Evolutionary conservation across 257 asterid genomes (phyloP), one percentile per base, ranked within the genome.

Genomic region (Rhazya stricta): DNA sequence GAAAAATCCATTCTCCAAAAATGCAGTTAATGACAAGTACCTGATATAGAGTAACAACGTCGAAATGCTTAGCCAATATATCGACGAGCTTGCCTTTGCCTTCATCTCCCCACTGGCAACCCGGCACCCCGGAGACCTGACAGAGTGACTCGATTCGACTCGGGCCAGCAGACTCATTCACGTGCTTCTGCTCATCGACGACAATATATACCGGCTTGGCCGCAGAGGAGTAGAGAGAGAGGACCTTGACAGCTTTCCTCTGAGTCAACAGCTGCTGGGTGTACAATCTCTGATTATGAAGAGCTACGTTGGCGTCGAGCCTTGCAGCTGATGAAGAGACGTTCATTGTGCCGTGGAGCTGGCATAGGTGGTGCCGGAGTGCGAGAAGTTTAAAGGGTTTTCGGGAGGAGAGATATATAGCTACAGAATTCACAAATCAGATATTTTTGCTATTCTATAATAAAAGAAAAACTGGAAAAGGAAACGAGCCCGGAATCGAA

Each of bases 81-180:
- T 95, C 98, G 7, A 95, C 97, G 67, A 92, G 97, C 81, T 95
- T 95, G 32, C 99, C 98, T 79, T 95, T 95, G n/a, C 98, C 98
- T 82, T 95, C 99, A 82, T 95, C 99, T 15, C 99, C 99, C 99
- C 98, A 95, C 80, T 95, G 99, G 69, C 91, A 87, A 37, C 99
- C 98, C 43, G 92, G 85, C 51, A 92, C 98, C 53, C 97, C 99
- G 3, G 99, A 92, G 18, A 95, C 99, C 76, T 95, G 96, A 79
- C 96, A 88, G 83, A 95, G 86, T 1, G 96, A 90, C 46, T 72
- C 92, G 62, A 92, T 92, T 65, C 97, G 89, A 75, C 78, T 80
- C 81, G 69, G 10, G 36, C 74, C 85, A 45, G 62, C 1, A 18
- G 79, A 71, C 61, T 72, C 86, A 23, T 71, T 78, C 25, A 70